phyloP scores from a whole-genome alignment of 257 asterid species.

The Plantago ovata region DNA sequence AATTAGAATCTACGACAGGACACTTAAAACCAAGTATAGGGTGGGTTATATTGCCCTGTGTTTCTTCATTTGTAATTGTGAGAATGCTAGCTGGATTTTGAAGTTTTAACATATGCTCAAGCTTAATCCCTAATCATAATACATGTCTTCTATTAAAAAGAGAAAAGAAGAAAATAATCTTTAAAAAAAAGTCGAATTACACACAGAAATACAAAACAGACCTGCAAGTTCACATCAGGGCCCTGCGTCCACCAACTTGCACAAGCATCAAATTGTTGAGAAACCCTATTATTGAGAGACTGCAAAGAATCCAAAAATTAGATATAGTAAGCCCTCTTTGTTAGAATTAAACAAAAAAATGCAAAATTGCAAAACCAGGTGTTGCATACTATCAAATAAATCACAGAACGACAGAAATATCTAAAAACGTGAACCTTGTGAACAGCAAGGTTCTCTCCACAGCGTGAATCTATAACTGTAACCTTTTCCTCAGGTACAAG shows the following conservation, averaged over 20 bases:
- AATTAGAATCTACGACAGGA: not conserved
- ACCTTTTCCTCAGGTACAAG: slow-evolving; percentile 74
- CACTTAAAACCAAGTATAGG: too few species aligned
- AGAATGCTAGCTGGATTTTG: too few species aligned
- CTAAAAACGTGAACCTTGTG: slow-evolving; percentile 55
- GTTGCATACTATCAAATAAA: not conserved
- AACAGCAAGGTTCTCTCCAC: slow-evolving; percentile 91
- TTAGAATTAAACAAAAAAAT: slow-evolving; percentile 4
- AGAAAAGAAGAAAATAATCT: too few species aligned
- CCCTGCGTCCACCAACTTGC: slow-evolving; percentile 99
- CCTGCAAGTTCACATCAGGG: slow-evolving; percentile 90
- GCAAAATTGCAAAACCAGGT: slow-evolving; percentile 11
- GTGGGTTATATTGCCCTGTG: too few species aligned
- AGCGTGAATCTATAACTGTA: slow-evolving; percentile 94
- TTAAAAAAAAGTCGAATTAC: too few species aligned
- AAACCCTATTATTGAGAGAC: slow-evolving; percentile 35
- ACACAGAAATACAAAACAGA: slow-evolving; percentile 39
- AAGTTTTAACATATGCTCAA: too few species aligned
- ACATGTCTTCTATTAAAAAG: too few species aligned
- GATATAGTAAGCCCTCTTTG: slow-evolving; percentile 22
- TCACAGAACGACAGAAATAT: slow-evolving; percentile 3
- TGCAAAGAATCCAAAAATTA: slow-evolving; percentile 33
- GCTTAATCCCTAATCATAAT: too few species aligned
- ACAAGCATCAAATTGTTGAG: slow-evolving; percentile 95
- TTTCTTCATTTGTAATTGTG: too few species aligned